Percentiles rank a stretch among this genome's conserved stretches.
phyloP scores from a whole-genome alignment of 2,329 filamentous ascomycete genomes.

The Furcasterigmium furcatum region DNA sequence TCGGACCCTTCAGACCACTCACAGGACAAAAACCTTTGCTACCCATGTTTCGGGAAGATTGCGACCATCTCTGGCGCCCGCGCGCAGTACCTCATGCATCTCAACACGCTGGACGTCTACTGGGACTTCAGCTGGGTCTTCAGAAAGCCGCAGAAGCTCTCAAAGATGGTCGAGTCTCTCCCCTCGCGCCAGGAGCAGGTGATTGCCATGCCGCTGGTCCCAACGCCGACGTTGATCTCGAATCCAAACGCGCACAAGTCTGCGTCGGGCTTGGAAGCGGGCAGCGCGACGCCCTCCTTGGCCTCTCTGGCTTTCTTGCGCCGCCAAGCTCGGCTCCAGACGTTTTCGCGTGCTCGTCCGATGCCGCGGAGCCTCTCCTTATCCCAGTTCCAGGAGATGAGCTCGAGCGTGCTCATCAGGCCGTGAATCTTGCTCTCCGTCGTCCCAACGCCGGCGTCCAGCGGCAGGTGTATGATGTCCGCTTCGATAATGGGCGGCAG shows the following conservation, averaged over 20 bases:
- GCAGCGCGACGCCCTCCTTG: constrained; percentile 8
- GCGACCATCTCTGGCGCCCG: too few species aligned
- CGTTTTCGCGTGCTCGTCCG: constrained; percentile 65
- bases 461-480: constrained; percentile 42
- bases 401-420: constrained; percentile 51
- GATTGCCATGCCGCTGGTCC: constrained; percentile 39
- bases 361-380: constrained; percentile 48
- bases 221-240: constrained; percentile 44
- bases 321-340: constrained; percentile 75
- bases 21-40: too few species aligned
- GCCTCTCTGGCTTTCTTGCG: constrained; percentile 44
- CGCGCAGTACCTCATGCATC: too few species aligned
- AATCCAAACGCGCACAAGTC: constrained; percentile 53
- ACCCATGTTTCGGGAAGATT: too few species aligned
- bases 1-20: too few species aligned
- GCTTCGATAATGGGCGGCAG: constrained; percentile 39
- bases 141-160: constrained; percentile 83
- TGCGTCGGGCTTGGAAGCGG: constrained; percentile 25
- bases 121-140: constrained; percentile 30
- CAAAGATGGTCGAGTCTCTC: constrained; percentile 68
- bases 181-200: constrained; percentile 73
- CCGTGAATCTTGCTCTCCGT: constrained; percentile 32
- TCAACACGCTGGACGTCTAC: too few species aligned
- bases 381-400: constrained; percentile 64
- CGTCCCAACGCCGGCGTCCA: constrained; percentile 31